Percentiles rank a stretch among this genome's conserved stretches.
Conservation (phyloP, 2,329 filamentous ascomycete genomes). For the Aspergillus sp. region DNA sequence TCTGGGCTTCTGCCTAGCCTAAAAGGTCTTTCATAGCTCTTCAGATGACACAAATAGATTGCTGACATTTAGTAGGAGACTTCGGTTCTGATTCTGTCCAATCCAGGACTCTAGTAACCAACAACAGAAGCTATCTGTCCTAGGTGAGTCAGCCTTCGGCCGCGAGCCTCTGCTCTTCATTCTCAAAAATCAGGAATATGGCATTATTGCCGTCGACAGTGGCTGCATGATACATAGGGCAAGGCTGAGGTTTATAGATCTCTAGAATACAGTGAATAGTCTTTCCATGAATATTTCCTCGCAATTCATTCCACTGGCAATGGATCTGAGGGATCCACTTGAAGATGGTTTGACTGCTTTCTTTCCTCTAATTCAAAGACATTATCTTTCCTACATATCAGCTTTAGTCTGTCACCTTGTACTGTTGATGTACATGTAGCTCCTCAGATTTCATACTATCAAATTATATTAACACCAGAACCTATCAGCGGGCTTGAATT, state of each 20-base stretch:
- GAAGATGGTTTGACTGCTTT: slow-evolving; percentile 6
- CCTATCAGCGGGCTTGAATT: no score
- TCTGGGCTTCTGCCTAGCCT: no score
- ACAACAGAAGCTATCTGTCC: slow-evolving; percentile 4
- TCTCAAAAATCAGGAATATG: slow-evolving; percentile 4
- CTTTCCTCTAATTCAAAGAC: slow-evolving; percentile 3
- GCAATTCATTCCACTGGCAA: slow-evolving; percentile 6
- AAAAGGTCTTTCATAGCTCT: no score
- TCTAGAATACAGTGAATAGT: slow-evolving; percentile 9
- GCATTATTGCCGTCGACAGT: slow-evolving; percentile 5
- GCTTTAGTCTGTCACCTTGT: no score
- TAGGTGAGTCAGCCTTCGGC: slow-evolving; percentile 3
- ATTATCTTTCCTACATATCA: no score
- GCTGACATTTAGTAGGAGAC: no score
- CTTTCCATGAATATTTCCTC: slow-evolving; percentile 10
- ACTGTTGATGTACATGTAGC: no score
- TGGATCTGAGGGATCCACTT: slow-evolving; percentile 6
- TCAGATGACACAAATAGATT: no score
- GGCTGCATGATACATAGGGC: slow-evolving; percentile 4
- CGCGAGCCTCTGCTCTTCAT: slow-evolving; percentile 3
- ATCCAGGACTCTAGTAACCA: slow-evolving; percentile 2
- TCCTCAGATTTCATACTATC: no score
- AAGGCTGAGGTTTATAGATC: slow-evolving; percentile 5
- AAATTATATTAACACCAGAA: no score
- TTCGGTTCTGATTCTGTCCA: slow-evolving; percentile 1